These are phyloP conservation scores for Cinnamomum micranthum DNA, from an alignment of 164 flowering plant species.

Conservation along the genomic window DNA sequence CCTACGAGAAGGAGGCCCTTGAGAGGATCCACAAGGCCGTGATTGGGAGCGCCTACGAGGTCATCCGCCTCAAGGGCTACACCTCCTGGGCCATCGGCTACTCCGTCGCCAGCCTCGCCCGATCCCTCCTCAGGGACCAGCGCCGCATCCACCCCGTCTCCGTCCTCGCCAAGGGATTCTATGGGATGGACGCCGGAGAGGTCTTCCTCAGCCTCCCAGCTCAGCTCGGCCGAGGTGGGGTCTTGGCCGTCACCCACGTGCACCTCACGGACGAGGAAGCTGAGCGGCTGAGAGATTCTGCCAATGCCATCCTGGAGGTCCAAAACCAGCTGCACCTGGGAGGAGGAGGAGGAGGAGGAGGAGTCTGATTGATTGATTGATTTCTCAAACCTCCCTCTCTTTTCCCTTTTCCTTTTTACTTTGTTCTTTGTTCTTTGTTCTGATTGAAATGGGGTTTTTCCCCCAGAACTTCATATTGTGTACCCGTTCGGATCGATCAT, in stretches of 20 bases:
- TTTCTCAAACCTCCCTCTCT: too few relatives aligned
- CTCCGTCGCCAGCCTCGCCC: constrained; percentile 69
- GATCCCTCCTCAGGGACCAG: constrained; percentile 59
- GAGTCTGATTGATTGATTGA: too few relatives aligned
- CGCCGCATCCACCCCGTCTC: constrained; percentile 74
- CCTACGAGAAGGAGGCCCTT: constrained; percentile 56
- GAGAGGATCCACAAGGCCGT: constrained; percentile 66
- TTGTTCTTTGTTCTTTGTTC: too few relatives aligned
- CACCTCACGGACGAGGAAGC: constrained; percentile 62
- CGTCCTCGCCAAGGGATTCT: constrained; percentile 66
- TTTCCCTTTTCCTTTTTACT: too few relatives aligned
- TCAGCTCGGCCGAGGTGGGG: constrained; percentile 61
- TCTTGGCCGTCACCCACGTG: constrained; percentile 58
- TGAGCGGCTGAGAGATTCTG: constrained; percentile 42
- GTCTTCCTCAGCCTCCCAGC: constrained; percentile 85
- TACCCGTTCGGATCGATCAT: too few relatives aligned
- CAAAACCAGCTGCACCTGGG: constrained; percentile 42
- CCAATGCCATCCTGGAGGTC: constrained; percentile 48
- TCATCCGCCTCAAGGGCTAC: constrained; percentile 74
- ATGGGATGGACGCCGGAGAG: constrained; percentile 57
- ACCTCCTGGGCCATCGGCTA: constrained; percentile 92
- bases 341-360: too few relatives aligned
- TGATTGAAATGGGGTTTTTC: too few relatives aligned
- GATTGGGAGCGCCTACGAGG: constrained; percentile 63
- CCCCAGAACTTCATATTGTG: too few relatives aligned